Evolutionary conservation across 179 eudicot genomes (phyloP), one percentile per base, ranked within the genome.

Genomic region (Gypsophila paniculata): DNA sequence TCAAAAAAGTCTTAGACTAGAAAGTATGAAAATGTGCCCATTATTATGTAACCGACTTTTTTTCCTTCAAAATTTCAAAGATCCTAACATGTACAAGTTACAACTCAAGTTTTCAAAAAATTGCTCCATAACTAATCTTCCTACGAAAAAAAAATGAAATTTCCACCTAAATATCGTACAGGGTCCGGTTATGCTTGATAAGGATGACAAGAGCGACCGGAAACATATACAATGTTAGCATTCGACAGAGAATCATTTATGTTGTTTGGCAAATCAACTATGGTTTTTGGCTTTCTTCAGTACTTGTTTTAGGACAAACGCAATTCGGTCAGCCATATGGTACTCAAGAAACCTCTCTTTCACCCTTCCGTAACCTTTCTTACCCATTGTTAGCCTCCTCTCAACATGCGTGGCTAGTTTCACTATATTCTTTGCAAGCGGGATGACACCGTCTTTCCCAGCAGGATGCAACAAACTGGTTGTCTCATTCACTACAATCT

Each of bases 391-490:
- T 48, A 81, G 79, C 80, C 98, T 81, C 82, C 82, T 85, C 83
- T 89, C 96, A 17, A 83, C 91, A 73, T 89, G 90, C 11, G 93
- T 85, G 18, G 96, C 96, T 68, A 93, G 79, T 78, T 83, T 86
- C 69, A 93, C 87, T 1, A 93, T 93, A 72, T 93, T 91, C 72
- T 73, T 77, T 6, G 96, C 98, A 22, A 93, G 91, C 25, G 96
- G 95, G n/a, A 80, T 75, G n/a, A 93, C 82, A 4, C 98, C 96
- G 26, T 87, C 98, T 81, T 93, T 93, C 51, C 98, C 96, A 5
- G 82, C 90, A 61, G 88, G 90, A 79, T 93, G 98, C 77, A 93
- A 69, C 81, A 87, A 73, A 49, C 98, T 96, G 0, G 98, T 93
- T 59, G 96, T 82, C 79, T 89, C 87, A 42, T 93, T 91, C 53